Base-by-base conservation (phyloP, 441 rosid species). In the Erodium trifolium region DNA sequence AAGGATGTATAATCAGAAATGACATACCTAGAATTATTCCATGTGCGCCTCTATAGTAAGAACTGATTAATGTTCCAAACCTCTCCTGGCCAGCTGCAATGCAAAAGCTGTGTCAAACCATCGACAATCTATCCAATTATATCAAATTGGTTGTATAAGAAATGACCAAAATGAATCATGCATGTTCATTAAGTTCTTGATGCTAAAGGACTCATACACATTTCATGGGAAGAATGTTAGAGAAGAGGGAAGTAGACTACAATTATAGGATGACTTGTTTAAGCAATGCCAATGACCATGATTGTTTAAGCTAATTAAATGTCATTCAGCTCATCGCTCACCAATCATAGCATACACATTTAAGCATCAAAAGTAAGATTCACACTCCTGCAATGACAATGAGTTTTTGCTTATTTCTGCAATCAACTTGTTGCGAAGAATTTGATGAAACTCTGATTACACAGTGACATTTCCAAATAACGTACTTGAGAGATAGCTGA, bases 41-140 rank as follows among this genome's bases (percentile, higher is more conserved):
- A 11, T 88, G 91, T 17, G 90, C 84, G 4, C 89, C 91, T 75
- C 94, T 79, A 29, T 88, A 88, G 75, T 88, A 88, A 23, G 94
- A 88, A 77, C 83, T 85, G 17, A 75, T 81, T 67, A 88, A 70
- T 35, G 79, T 80, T 70, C 94, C 87, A 68, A 88, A 88, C 68
- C 89, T 82, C 81, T 88, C 91, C 77, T 87, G 94, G 53, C 94
- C 94, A 71, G 91, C 94, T 88, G 79, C 80, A 81, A 18, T 63
- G 71, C 23, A 53, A 49, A 74, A 39, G 9, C 9, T 39, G 45
- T 39, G 45, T 4, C 45, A 39, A 39, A 9, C 7, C 45, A 39
- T 39, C 45, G 45, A 39, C 45, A 4, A 39, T 39, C 45, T 9
- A 39, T 39, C 27, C 27, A 23, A 23, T 67, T 29, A 70, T 14